Evolutionary conservation across 345 rosid species (phyloP), one percentile per base, ranked within the genome.

Genomic region (Citrus glauca): DNA sequence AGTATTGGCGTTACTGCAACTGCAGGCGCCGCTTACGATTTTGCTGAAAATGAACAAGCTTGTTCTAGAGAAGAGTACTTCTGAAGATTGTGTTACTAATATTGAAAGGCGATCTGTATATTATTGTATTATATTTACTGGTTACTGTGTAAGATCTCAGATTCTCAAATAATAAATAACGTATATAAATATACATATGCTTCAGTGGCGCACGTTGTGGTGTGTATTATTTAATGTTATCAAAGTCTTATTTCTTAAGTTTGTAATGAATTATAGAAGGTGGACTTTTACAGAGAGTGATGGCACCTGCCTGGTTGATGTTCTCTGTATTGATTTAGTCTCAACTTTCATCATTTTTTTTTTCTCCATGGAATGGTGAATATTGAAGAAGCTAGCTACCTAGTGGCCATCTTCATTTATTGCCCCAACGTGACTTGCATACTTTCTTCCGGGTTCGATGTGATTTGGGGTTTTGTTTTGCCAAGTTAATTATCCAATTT

Each of bases 191-290:
- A 13, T 11, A 0, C 2, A 3, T 42, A 83, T 57, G 78, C 33
- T 75, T 65, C 66, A 83, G 79, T 66, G 78, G 72, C 14, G 77
- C 86, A 85, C 85, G 83, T 81, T 76, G 86, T 61, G 73, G 28
- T 63, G 64, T 25, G 79, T 28, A 72, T 82, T 77, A 73, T 85
- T 88, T 83, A 85, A 62, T 80, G 70, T 53, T 64, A 56, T 70
- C 82, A 32, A 84, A 74, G 86, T 62, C 73, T 19, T 83, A 77
- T 71, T 55, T 60, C 69, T 68, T 80, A 25, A 30, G 73, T 35
- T 11, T 45, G 85, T 56, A 71, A 84, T 85, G 76, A 86, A 87
- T 85, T 22, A 69, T 48, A 73, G 83, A 74, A n/a, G 85, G 85
- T 82, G 85, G 80, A 71, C 63, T 78, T 74, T 70, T 37, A 28